Conservation (phyloP, 495 filamentous ascomycete genomes). For the Talaromyces wortmannii region DNA sequence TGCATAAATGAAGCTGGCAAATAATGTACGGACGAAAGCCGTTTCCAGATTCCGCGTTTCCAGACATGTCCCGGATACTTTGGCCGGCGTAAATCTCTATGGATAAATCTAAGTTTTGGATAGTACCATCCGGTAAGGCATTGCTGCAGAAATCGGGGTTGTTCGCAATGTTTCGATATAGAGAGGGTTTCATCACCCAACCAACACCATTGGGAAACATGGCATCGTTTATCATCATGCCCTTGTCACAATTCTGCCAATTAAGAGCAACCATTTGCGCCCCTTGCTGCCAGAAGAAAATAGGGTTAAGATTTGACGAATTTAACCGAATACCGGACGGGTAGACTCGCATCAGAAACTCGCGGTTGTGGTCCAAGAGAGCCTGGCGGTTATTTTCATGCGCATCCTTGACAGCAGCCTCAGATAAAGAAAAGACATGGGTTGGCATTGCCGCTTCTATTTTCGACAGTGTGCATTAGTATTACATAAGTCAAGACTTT, state of each 20-base stretch:
- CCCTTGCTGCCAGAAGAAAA: conserved; percentile 78
- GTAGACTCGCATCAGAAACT: conserved; percentile 82
- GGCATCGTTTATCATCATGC: conserved; percentile 92
- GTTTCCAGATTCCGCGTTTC: conserved; percentile 18
- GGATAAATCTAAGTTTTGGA: conserved; percentile 33
- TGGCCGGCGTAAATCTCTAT: conserved; percentile 49
- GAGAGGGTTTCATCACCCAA: conserved; percentile 78
- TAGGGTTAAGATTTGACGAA: conserved; percentile 81
- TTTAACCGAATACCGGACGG: conserved; percentile 74
- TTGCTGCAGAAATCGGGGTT: not conserved
- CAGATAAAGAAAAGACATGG: conserved; percentile 83
- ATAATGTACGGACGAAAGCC: conserved; percentile 74
- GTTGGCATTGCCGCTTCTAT: conserved; percentile 64
- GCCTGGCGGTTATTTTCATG: conserved; percentile 51
- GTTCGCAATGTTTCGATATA: conserved; percentile 41
- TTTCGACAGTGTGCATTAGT: conserved; percentile 3
- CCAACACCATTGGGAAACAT: conserved; percentile 81
- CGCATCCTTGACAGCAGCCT: conserved; percentile 66
- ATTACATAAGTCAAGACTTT: not conserved
- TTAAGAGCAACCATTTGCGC: conserved; percentile 91
- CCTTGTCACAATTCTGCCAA: conserved; percentile 86
- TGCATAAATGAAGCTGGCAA: conserved; percentile 74
- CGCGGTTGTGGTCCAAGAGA: conserved; percentile 77
- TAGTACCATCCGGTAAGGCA: conserved; percentile 7
- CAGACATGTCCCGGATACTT: conserved; percentile 37